A percentile compares a stretch with the other conserved stretches of the same genome.
These are phyloP conservation scores for Neurospora intermedia DNA, from an alignment of 495 filamentous ascomycete genomes.

Conservation along the genomic window DNA sequence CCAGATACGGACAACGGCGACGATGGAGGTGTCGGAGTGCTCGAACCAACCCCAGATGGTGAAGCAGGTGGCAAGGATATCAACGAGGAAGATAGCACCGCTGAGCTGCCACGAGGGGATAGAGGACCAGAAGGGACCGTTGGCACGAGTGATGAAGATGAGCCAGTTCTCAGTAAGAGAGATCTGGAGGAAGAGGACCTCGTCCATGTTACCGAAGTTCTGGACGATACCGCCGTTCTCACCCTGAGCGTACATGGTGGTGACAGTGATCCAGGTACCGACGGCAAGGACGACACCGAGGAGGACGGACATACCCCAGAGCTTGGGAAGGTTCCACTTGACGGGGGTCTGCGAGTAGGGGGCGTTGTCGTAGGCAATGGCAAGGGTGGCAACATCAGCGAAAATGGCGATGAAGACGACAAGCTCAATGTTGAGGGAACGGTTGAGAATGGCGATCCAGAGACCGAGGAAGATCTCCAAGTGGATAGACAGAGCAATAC, in stretches of 20 bases:
- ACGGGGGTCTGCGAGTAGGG: slow-evolving; percentile 78
- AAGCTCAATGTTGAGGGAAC: slow-evolving; percentile 71
- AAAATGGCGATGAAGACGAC: slow-evolving; percentile 93
- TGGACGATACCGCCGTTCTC: slow-evolving; percentile 71
- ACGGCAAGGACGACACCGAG: slow-evolving; percentile 70
- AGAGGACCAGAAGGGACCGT: slow-evolving; percentile 76
- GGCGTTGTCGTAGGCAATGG: slow-evolving; percentile 90
- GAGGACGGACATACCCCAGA: slow-evolving; percentile 84
- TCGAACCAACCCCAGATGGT: slow-evolving; percentile 71
- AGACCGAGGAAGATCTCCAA: slow-evolving; percentile 82
- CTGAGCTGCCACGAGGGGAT: slow-evolving; percentile 73
- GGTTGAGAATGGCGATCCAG: slow-evolving; percentile 81
- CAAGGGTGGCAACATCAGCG: slow-evolving; percentile 84
- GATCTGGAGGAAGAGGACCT: slow-evolving; percentile 82
- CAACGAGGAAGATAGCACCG: slow-evolving; percentile 67
- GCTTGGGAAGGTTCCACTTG: slow-evolving; percentile 88
- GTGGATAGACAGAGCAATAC: slow-evolving; percentile 86
- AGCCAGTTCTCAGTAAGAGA: slow-evolving; percentile 91
- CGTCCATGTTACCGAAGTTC: slow-evolving; percentile 72
- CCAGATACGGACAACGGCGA: slow-evolving; percentile 79
- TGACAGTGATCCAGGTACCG: slow-evolving; percentile 76
- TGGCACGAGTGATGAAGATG: slow-evolving; percentile 90
- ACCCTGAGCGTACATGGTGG: slow-evolving; percentile 60
- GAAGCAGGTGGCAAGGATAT: slow-evolving; percentile 75
- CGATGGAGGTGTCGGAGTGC: slow-evolving; percentile 53